These are phyloP conservation scores for Allium sativum DNA, from an alignment of 106 monocot species.

Conservation along the genomic window DNA sequence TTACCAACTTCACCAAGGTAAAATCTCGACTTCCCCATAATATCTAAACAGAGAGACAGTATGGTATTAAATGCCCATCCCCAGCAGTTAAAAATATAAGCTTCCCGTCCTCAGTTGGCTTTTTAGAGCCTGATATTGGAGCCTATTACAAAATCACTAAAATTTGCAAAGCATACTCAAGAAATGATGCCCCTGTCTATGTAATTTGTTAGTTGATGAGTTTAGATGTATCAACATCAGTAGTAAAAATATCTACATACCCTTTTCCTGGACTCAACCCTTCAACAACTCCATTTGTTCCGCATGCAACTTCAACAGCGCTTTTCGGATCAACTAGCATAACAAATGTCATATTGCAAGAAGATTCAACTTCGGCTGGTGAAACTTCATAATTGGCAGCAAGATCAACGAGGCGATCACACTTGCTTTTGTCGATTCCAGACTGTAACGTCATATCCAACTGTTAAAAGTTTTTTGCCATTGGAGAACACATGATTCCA, in stretches of 20 bases:
- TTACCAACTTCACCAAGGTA: conserved; percentile 91
- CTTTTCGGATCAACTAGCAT: conserved; percentile 93
- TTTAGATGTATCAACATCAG: conserved; percentile 66
- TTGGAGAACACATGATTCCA: conserved; percentile 89
- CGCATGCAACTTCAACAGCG: conserved; percentile 81
- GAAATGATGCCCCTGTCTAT: conserved; percentile 55
- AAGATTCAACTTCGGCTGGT: conserved; percentile 75
- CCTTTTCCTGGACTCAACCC: conserved; percentile 83
- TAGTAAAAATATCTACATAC: conserved; percentile 89
- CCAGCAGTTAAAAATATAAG: conserved; percentile 87
- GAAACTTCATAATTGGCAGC: conserved; percentile 80
- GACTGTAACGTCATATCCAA: conserved; percentile 80
- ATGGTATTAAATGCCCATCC: conserved; percentile 58
- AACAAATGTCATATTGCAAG: conserved; percentile 81
- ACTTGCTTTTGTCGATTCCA: conserved; percentile 94
- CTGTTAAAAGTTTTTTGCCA: conserved; percentile 84
- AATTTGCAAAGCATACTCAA: conserved; percentile 40
- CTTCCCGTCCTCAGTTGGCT: conserved; percentile 93
- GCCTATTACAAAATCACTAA: conserved; percentile 46
- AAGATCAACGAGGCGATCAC: conserved; percentile 52
- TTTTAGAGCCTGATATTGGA: conserved; percentile 97
- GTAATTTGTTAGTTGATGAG: conserved; percentile 44
- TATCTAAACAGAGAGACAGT: conserved; percentile 58
- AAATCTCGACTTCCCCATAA: conserved; percentile 92
- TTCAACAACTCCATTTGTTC: conserved; percentile 51